Percentiles rank a stretch among this genome's conserved stretches.
These are phyloP conservation scores for Psilocybe azurescens DNA, from an alignment of 768 basidiomycete species.

Conservation along the genomic window DNA sequence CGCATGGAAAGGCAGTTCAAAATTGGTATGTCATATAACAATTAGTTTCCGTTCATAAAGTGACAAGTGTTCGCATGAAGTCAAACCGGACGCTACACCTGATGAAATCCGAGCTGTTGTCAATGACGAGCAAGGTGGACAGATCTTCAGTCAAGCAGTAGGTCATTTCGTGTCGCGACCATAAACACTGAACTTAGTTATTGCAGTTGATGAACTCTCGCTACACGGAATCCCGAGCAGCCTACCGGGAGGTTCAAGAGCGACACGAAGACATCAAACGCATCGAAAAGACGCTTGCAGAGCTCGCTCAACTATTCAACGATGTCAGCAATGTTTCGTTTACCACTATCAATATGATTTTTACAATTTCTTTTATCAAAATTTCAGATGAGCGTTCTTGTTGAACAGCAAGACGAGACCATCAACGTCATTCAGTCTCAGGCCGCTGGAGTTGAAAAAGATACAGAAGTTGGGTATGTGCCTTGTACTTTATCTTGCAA, in stretches of 20 bases:
- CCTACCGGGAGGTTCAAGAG: conserved; percentile 96
- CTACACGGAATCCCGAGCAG: conserved; percentile 87
- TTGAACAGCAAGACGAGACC: conserved; percentile 93
- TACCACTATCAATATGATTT: not conserved
- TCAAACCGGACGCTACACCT: conserved; percentile 91
- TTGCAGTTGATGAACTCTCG: conserved; percentile 85
- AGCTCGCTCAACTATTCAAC: conserved; percentile 95
- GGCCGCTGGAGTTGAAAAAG: conserved; percentile 76
- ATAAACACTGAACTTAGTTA: conserved; percentile 13
- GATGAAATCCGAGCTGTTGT: conserved; percentile 90
- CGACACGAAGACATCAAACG: conserved; percentile 95
- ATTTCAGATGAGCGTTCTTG: conserved; percentile 87
- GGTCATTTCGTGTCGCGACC: conserved; percentile 18
- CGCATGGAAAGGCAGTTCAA: conserved; percentile 86
- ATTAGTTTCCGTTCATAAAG: not conserved
- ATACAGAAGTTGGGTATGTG: conserved; percentile 83
- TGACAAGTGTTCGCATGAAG: conserved; percentile 38
- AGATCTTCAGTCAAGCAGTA: conserved; percentile 92
- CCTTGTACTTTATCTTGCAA: not conserved
- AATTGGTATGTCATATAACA: conserved; percentile 61
- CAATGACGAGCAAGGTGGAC: conserved; percentile 79
- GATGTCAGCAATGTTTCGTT: conserved; percentile 60
- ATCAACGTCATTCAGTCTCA: conserved; percentile 84
- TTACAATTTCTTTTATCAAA: conserved; percentile 27
- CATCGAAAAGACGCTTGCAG: conserved; percentile 91